Conservation (phyloP, 1,284 basidiomycete genomes). For the Boletus holoroseus region DNA sequence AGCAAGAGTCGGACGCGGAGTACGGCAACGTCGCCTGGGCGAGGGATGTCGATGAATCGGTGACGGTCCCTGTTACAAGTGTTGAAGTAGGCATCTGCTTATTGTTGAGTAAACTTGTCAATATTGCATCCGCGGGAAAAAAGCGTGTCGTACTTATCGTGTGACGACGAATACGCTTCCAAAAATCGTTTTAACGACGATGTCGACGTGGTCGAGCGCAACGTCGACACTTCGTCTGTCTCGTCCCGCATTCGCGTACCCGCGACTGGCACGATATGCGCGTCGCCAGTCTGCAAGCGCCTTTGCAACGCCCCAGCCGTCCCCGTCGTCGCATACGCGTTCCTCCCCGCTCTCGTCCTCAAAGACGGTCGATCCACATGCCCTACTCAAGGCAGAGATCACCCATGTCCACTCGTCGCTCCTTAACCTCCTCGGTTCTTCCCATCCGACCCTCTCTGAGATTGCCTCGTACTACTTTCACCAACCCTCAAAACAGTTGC, state of each 20-base stretch:
- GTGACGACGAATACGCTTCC: not conserved
- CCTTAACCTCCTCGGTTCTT: constrained; percentile 78
- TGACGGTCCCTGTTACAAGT: not conserved
- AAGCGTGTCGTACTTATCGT: not conserved
- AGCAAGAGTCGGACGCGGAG: constrained; percentile 29
- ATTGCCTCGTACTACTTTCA: constrained; percentile 94
- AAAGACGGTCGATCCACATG: constrained; percentile 52
- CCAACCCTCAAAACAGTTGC: constrained; percentile 83
- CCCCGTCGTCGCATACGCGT: constrained; percentile 12
- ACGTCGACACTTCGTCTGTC: constrained; percentile 17
- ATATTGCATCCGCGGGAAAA: constrained; percentile 22
- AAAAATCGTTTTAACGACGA: constrained; percentile 12
- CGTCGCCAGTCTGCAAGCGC: constrained; percentile 26
- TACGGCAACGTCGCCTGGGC: constrained; percentile 30
- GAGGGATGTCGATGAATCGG: constrained; percentile 14
- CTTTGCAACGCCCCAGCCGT: constrained; percentile 23
- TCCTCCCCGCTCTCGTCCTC: constrained; percentile 18
- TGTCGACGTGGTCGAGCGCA: constrained; percentile 22
- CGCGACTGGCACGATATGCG: constrained; percentile 15
- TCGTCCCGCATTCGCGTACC: constrained; percentile 1
- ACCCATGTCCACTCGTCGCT: constrained; percentile 70
- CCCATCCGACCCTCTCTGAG: constrained; percentile 81
- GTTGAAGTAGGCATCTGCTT: not conserved
- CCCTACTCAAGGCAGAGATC: constrained; percentile 71
- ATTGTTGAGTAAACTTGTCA: not conserved